These are phyloP conservation scores for Acanthamoeba castellanii DNA, from an alignment of 208 protist genomes.

Conservation along the genomic window DNA sequence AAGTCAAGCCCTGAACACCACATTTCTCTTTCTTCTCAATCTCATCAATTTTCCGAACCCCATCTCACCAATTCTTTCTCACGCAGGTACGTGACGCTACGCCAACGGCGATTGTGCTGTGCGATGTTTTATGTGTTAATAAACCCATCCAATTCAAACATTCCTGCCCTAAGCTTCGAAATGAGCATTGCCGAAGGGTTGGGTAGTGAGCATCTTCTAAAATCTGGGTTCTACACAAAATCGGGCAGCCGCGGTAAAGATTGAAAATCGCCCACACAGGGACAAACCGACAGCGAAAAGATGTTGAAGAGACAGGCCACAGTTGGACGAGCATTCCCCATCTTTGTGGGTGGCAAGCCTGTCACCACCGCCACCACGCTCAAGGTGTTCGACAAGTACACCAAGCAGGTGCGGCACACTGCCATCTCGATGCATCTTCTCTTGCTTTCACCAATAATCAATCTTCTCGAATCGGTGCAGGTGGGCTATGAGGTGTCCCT, in stretches of 20 bases:
- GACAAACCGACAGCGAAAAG: neutral
- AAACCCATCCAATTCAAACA: too few species aligned
- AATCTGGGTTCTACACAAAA: too few species aligned
- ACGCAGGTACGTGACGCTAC: neutral
- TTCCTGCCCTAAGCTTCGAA: too few species aligned
- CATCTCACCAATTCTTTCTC: neutral
- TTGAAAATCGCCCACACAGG: neutral
- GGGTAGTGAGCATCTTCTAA: too few species aligned
- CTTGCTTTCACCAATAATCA: neutral
- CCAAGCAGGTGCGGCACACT: slow-evolving; percentile 12
- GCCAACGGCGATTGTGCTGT: too few species aligned
- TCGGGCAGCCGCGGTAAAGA: too few species aligned
- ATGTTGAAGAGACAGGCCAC: slow-evolving; percentile 16
- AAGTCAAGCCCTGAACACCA: slow-evolving; percentile 52
- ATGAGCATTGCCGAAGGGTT: too few species aligned
- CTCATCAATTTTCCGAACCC: neutral
- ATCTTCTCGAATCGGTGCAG: slow-evolving; percentile 17
- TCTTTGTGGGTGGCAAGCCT: slow-evolving; percentile 73
- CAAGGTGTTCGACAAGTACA: slow-evolving; percentile 74
- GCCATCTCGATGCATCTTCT: neutral
- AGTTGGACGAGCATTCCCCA: neutral
- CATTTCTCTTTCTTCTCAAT: neutral
- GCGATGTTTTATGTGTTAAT: too few species aligned
- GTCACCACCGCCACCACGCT: slow-evolving; percentile 59
- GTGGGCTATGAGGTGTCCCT: slow-evolving; percentile 70